phyloP scores from a whole-genome alignment of 78 protist species.

The Anaeramoeba flamelloides region DNA sequence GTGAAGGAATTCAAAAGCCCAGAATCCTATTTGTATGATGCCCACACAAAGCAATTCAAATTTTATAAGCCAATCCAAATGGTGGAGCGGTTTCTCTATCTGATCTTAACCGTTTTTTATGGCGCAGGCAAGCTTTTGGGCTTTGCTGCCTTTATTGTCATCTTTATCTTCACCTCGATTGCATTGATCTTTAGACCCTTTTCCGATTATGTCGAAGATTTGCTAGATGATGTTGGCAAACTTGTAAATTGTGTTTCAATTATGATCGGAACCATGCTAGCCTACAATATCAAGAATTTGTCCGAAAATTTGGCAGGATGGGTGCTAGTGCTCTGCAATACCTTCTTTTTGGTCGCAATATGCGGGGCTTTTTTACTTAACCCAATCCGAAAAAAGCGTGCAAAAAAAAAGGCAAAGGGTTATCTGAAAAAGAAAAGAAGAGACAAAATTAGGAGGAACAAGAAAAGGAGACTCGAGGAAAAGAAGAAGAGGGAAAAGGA shows the following conservation, averaged over 20 bases:
- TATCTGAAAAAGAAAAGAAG: too few relatives aligned
- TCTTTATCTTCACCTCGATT: not conserved
- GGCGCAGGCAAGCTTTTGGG: not conserved
- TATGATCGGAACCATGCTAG: not conserved
- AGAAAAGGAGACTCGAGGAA: too few relatives aligned
- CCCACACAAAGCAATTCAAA: not conserved
- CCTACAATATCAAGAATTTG: too few relatives aligned
- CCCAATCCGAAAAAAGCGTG: too few relatives aligned
- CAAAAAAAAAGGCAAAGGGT: too few relatives aligned
- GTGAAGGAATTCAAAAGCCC: not conserved
- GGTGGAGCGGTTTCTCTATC: not conserved
- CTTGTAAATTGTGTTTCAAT: not conserved
- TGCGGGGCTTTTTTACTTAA: too few relatives aligned
- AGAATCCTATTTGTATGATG: not conserved
- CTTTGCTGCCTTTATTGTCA: not conserved
- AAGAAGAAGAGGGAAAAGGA: too few relatives aligned
- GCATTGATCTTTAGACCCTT: not conserved
- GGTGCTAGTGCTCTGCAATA: too few relatives aligned
- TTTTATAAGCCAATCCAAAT: not conserved
- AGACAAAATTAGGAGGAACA: too few relatives aligned
- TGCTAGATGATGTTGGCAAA: not conserved
- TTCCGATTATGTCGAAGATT: not conserved
- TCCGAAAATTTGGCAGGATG: too few relatives aligned
- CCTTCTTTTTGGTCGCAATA: too few relatives aligned
- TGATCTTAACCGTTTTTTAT: not conserved